A percentile compares a stretch with the other conserved stretches of the same genome.
Evolutionary conservation across 163 green algal genomes (phyloP).

Genomic region (Scenedesmus sp.): DNA sequence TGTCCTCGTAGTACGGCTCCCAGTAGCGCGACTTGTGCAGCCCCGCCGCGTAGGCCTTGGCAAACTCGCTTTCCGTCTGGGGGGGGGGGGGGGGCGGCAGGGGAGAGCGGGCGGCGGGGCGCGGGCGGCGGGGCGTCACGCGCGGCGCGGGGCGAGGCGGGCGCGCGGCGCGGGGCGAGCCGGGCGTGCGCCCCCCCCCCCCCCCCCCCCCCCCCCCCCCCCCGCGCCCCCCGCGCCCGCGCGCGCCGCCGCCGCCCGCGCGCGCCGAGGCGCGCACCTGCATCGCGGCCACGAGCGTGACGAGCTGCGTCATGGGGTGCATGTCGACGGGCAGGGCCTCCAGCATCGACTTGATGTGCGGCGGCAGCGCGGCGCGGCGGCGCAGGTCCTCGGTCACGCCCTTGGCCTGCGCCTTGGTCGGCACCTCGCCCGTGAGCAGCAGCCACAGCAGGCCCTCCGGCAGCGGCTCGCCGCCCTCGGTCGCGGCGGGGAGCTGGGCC

Average conservation of each 20-base stretch:
- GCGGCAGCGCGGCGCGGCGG: slow-evolving; percentile 65
- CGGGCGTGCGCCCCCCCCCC: too few species aligned
- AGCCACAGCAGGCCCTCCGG: slow-evolving; percentile 98
- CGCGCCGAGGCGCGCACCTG: slow-evolving; percentile 52
- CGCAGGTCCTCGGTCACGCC: slow-evolving; percentile 85
- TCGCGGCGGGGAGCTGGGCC: slow-evolving; percentile 77
- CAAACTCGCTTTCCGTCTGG: slow-evolving; percentile 89
- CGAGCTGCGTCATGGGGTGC: slow-evolving; percentile 98
- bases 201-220: too few species aligned
- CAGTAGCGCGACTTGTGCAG: slow-evolving; percentile 96
- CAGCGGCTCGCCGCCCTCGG: slow-evolving; percentile 85
- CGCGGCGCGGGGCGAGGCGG: too few species aligned
- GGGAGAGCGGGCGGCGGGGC: too few species aligned
- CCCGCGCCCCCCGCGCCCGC: too few species aligned
- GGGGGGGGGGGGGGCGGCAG: neutral
- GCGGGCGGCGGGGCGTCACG: too few species aligned
- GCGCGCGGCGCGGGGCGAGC: too few species aligned
- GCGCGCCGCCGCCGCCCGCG: too few species aligned
- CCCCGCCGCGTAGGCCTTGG: slow-evolving; percentile 82
- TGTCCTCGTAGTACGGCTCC: slow-evolving; percentile 93
- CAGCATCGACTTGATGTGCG: slow-evolving; percentile 79
- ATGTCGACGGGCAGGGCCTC: slow-evolving; percentile 77
- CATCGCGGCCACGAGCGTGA: slow-evolving; percentile 53
- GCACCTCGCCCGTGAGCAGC: slow-evolving; percentile 94
- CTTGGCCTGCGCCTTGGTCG: slow-evolving; percentile 82